Conservation (phyloP, 768 basidiomycete genomes). For the Pulveroboletus sp. region DNA sequence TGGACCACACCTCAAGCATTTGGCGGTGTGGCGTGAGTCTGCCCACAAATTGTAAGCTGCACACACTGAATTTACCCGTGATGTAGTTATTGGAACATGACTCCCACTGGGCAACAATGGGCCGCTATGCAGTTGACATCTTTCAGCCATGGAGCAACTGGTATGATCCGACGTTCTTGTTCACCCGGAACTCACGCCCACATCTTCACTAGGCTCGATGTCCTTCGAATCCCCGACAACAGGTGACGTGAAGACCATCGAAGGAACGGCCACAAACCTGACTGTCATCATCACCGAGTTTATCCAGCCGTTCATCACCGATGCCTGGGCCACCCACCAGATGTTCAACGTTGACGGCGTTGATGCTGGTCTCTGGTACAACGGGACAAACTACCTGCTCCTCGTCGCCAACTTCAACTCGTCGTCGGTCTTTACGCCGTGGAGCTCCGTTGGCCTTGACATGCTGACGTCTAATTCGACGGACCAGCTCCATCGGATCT, state of each 20-base stretch:
- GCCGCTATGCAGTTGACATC: conserved; percentile 21
- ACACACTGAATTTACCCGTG: not conserved
- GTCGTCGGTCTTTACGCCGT: conserved; percentile 10
- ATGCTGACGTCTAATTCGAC: conserved; percentile 9
- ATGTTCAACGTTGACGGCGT: conserved; percentile 17
- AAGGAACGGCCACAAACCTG: conserved; percentile 12
- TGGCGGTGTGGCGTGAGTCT: conserved; percentile 42
- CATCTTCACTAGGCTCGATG: conserved; percentile 17
- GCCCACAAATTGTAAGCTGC: not conserved
- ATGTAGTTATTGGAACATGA: conserved; percentile 28
- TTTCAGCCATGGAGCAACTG: conserved; percentile 25
- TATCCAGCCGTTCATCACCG: conserved; percentile 22
- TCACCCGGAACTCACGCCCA: not conserved
- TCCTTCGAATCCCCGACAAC: conserved; percentile 28
- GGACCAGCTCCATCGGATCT: conserved; percentile 15
- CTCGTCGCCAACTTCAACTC: conserved; percentile 13
- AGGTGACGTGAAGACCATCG: conserved; percentile 21
- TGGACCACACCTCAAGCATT: conserved; percentile 81
- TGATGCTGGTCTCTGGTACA: conserved; percentile 22
- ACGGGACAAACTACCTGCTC: conserved; percentile 21
- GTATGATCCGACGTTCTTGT: not conserved
- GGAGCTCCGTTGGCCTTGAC: conserved; percentile 14
- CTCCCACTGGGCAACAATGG: conserved; percentile 28
- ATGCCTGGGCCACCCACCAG: conserved; percentile 2
- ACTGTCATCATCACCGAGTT: not conserved